These are phyloP conservation scores for Leishmania martiniquensis DNA, from an alignment of 208 protist species.

Conservation along the genomic window DNA sequence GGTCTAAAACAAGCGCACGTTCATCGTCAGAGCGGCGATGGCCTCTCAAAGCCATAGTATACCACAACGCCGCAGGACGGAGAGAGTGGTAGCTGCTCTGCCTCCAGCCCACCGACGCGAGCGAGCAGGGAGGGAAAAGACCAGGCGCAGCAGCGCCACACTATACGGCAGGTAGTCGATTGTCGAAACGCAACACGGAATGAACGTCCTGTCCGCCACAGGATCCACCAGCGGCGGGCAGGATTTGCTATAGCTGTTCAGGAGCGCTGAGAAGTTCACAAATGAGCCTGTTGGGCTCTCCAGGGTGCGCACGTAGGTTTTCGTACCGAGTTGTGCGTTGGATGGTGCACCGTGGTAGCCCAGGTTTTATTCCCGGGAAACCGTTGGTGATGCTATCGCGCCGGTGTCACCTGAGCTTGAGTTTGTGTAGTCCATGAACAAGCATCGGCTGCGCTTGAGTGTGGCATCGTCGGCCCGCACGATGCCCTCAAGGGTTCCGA, in stretches of 20 bases:
- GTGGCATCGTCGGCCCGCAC: conserved; percentile 47
- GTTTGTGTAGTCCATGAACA: conserved; percentile 66
- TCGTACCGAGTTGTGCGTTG: conserved; percentile 22
- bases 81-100: conserved; percentile 24
- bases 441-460: conserved; percentile 35
- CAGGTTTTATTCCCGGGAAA: conserved; percentile 42
- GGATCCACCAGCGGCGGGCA: conserved; percentile 36
- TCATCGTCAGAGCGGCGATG: conserved; percentile 51
- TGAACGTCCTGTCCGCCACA: conserved; percentile 34
- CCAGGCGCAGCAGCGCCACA: conserved; percentile 34
- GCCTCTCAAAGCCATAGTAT: conserved; percentile 44
- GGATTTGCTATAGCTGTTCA: conserved; percentile 22
- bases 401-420: conserved; percentile 8
- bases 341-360: conserved; percentile 29
- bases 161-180: conserved; percentile 47
- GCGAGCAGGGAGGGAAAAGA: conserved; percentile 44
- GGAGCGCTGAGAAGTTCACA: conserved; percentile 21
- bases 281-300: conserved; percentile 39
- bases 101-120: conserved; percentile 13
- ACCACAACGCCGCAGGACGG: conserved; percentile 44
- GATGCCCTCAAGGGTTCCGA: conserved; percentile 37
- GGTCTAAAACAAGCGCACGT: conserved; percentile 8
- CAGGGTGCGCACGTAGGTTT: conserved; percentile 28
- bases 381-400: conserved; percentile 25
- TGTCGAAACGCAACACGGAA: conserved; percentile 40